A percentile compares a stretch with the other conserved stretches of the same genome.
Conservation (phyloP, 192 early-diverging fungal species). For the Linnemannia exigua region DNA sequence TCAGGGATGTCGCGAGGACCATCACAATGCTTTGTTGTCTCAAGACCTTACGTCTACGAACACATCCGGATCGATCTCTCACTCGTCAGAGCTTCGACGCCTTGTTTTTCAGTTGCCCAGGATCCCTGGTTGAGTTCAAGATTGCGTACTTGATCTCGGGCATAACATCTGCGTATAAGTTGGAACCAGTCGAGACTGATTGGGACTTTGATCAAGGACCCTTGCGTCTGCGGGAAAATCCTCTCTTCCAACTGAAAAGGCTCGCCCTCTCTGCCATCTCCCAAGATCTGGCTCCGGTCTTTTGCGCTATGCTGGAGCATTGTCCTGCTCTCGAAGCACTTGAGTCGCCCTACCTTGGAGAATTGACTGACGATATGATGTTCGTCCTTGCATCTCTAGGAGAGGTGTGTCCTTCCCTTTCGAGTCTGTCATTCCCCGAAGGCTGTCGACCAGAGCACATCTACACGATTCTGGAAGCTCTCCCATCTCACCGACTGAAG, state of each 20-base stretch:
- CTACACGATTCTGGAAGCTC: not conserved
- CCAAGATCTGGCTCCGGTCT: not conserved
- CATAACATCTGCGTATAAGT: not conserved
- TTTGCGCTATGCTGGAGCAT: not conserved
- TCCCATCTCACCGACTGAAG: not conserved
- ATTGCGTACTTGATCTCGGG: not conserved
- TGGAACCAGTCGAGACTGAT: not conserved
- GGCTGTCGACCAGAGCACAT: not conserved
- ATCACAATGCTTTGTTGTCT: not conserved
- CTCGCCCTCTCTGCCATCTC: not conserved
- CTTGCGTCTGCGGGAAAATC: not conserved
- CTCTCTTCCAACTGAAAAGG: not conserved
- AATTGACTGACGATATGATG: not conserved
- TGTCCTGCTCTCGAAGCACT: not conserved
- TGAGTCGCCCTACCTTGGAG: not conserved
- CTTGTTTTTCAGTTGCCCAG: not conserved
- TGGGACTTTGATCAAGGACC: slow-evolving; percentile 1
- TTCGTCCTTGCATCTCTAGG: not conserved
- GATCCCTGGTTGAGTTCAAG: not conserved
- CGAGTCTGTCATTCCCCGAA: not conserved
- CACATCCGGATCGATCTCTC: not conserved
- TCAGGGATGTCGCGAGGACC: not conserved
- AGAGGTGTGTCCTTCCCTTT: not conserved
- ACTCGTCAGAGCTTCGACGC: not conserved
- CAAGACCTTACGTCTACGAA: not conserved